phyloP scores from a whole-genome alignment of 2,329 filamentous ascomycete species.

The Pseudogymnoascus destructans region DNA sequence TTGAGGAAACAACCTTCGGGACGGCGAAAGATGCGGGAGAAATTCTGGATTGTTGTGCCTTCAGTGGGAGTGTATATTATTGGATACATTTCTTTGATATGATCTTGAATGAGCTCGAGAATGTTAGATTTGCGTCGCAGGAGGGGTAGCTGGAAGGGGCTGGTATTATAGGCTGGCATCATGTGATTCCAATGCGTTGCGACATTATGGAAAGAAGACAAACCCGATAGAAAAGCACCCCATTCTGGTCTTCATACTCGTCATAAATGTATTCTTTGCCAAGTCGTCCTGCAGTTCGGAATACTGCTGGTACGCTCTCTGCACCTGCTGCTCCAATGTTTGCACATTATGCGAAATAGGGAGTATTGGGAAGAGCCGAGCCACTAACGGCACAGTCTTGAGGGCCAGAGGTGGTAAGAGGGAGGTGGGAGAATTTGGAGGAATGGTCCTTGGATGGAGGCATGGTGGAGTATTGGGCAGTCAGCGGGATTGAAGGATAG shows the following conservation, averaged over 20 bases:
- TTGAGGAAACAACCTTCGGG: slow-evolving; percentile 75
- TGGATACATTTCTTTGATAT: slow-evolving; percentile 78
- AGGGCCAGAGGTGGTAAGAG: slow-evolving; percentile 35
- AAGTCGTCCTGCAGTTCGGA: slow-evolving; percentile 46
- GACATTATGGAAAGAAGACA: slow-evolving; percentile 14
- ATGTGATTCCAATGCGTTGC: neutral
- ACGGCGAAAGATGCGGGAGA: slow-evolving; percentile 61
- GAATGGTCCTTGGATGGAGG: slow-evolving; percentile 20
- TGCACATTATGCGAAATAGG: slow-evolving; percentile 59
- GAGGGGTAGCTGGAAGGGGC: neutral
- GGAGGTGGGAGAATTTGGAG: slow-evolving; percentile 33
- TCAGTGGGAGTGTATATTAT: slow-evolving; percentile 89
- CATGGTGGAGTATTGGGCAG: slow-evolving; percentile 11
- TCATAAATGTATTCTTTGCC: slow-evolving; percentile 80
- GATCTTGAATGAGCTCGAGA: slow-evolving; percentile 53
- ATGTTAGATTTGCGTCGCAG: slow-evolving; percentile 8
- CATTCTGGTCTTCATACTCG: slow-evolving; percentile 72
- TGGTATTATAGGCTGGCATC: neutral
- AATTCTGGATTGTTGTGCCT: slow-evolving; percentile 77
- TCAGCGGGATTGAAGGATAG: neutral
- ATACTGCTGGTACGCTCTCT: slow-evolving; percentile 74
- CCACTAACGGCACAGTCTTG: slow-evolving; percentile 38
- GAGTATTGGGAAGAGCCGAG: slow-evolving; percentile 45
- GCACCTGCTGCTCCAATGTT: slow-evolving; percentile 61
- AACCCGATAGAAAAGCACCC: slow-evolving; percentile 67